Base-by-base conservation (phyloP, 352 stramenopile genomes). In the Phytophthora crassamura region DNA sequence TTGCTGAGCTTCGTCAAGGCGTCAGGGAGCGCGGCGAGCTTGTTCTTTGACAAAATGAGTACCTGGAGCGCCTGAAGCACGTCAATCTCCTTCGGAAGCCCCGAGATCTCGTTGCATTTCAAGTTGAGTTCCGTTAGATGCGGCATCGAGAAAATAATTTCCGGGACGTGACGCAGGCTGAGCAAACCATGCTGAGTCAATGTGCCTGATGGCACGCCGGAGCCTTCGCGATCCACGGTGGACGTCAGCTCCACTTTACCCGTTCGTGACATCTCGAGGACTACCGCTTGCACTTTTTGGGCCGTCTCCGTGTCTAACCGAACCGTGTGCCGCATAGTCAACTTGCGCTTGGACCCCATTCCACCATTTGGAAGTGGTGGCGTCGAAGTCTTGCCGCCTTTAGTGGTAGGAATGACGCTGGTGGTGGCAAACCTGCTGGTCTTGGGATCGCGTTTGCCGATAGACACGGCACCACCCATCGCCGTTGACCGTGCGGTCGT, bases 221-320 rank as follows among this genome's bases (percentile, higher is more conserved):
- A 77, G 34, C 67, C 72, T 51, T 88, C 80, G 8, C 61, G 67
- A 18, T 76, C 80, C 2, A 78, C 58, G 3, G 82, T 62, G 1
- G 82, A 91, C 50, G 82, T 91, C 45, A 91, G 77, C 51, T 91
- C 80, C 20, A 91, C 55, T 57, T 72, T 71, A 9, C 78, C 80
- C 0, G 56, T 82, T 10, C 65, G 67, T 12, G 64, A 76, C 78
- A 90, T 89, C 11, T 84, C 76, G 5, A 83, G 49, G 20, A 88
- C 79, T 33, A 91, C 69, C 18, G 61, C 56, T 52, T 77, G 65
- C 20, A 77, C 57, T 57, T 59, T 59, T 39, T 77, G 59, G n/a
- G 53, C 58, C 5, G 52, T 58, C 52, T 75, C 65, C 9, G 59
- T 72, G 65, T 73, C 68, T 25, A 77, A 40, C 1, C 63, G 67